Evolutionary conservation across 2,329 filamentous ascomycete genomes (phyloP), one percentile per base, ranked within the genome.

Genomic region (Alternaria angustiovoidea): DNA sequence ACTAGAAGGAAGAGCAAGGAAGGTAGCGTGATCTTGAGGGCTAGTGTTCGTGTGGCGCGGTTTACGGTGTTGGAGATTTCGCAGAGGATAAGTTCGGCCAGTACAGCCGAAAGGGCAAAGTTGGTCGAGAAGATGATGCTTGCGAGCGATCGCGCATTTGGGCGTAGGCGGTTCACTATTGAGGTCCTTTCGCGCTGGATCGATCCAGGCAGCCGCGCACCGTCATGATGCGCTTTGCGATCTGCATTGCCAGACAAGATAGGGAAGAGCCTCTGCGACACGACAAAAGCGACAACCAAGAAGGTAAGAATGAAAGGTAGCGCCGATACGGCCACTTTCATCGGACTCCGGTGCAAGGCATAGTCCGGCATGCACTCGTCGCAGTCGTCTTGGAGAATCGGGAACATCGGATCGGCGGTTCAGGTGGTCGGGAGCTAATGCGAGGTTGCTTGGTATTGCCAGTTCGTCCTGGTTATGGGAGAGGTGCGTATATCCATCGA

Each of bases 31-130:
- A 90, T 79, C 57, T 87, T 84, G 66, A 96, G 82, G 22, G 90
- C 91, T 28, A 90, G 74, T 22, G 85, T 86, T 60, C 92, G 84
- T 12, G 91, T 91, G 32, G 83, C 82, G 7, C 88, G 84, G 64
- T 89, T 86, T n/a, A 92, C 84, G 5, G 90, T 84, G 71, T 92
- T 91, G 26, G 91, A 88, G 43, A 96, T 92, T 78, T 96, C 93
- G 69, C 91, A 93, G 8, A 96, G 84, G 46, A 96, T 91, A 66
- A 96, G 81, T 78, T 94, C 89, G 3, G 89, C 92, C 46, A 96
- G 82, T 1, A 94, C 91, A 38, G 90, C 86, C 6, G 92, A 90
- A 8, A 96, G 84, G 1, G 88, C 92, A 36, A 95, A 87, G 9
- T 91, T 96, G 1, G 88, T 85, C 7, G 91, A 89, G 77, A 96